Evolutionary conservation across 2,329 filamentous ascomycete species (phyloP).

Genomic region (Tolypocladium pustulatum): DNA sequence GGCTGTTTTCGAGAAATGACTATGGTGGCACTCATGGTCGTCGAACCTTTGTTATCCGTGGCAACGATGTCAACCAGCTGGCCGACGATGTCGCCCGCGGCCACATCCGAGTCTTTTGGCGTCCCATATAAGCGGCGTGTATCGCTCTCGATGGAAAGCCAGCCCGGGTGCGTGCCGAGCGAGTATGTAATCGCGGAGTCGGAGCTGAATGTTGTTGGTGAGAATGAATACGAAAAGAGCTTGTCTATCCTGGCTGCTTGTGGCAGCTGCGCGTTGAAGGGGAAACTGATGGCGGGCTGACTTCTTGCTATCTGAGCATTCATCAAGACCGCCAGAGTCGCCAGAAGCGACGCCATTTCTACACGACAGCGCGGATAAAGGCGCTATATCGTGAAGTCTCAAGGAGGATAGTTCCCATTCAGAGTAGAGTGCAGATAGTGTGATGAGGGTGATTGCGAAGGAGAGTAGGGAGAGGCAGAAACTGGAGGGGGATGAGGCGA

Average conservation of each 20-base stretch:
- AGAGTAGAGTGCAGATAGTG: constrained; percentile 3
- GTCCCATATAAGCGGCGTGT: constrained; percentile 61
- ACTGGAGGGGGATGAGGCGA: constrained; percentile 3
- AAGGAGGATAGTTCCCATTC: constrained; percentile 6
- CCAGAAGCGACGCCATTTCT: constrained; percentile 19
- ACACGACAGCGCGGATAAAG: constrained; percentile 11
- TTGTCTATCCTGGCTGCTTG: constrained; percentile 61
- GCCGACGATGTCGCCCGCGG: constrained; percentile 42
- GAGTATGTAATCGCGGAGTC: constrained; percentile 55
- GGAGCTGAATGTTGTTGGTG: constrained; percentile 62
- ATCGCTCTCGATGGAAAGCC: constrained; percentile 61
- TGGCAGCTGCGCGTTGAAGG: constrained; percentile 76
- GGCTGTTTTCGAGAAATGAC: constrained; percentile 52
- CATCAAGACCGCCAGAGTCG: constrained; percentile 14
- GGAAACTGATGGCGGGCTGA: constrained; percentile 46
- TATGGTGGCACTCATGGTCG: constrained; percentile 56
- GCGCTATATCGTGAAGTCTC: constrained; percentile 9
- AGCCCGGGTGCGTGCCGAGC: constrained; percentile 54
- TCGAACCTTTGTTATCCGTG: constrained; percentile 53
- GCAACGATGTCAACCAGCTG: constrained; percentile 58
- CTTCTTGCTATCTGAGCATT: constrained; percentile 20
- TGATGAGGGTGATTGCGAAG: constrained; percentile 4
- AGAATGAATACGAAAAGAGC: constrained; percentile 62
- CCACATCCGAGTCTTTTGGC: constrained; percentile 43
- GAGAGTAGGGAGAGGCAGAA: constrained; percentile 7